These are phyloP conservation scores for Ceratobasidium sp. DNA, from an alignment of 1,284 basidiomycete species.

Conservation along the genomic window DNA sequence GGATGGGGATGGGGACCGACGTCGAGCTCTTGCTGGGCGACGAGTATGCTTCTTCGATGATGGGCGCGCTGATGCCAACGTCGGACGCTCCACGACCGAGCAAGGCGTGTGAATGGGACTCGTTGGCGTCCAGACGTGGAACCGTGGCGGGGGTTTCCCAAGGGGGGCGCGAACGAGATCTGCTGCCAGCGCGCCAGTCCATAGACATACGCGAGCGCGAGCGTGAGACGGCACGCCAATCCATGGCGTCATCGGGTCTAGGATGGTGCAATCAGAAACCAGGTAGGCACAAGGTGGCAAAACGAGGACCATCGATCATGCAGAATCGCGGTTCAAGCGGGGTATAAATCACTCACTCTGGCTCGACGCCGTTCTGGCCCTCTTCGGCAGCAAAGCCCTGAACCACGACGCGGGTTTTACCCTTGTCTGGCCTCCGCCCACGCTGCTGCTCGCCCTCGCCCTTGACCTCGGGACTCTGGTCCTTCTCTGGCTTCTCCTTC, in stretches of 20 bases:
- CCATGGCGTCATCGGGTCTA: conserved; percentile 51
- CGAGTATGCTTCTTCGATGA: conserved; percentile 30
- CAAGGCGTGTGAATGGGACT: conserved; percentile 57
- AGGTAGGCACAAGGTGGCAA: conserved; percentile 45
- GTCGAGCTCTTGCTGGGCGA: conserved; percentile 47
- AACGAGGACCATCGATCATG: conserved; percentile 48
- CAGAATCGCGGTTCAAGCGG: not conserved
- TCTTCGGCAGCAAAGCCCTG: conserved; percentile 82
- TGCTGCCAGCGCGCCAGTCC: conserved; percentile 94
- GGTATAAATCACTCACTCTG: conserved; percentile 69
- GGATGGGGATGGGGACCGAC: conserved; percentile 55
- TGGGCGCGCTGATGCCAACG: conserved; percentile 2
- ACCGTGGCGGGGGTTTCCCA: conserved; percentile 60
- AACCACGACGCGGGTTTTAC: conserved; percentile 75
- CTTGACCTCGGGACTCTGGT: conserved; percentile 36
- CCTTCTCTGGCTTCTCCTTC: conserved; percentile 4
- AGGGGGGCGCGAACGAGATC: conserved; percentile 90
- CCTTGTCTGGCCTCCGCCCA: conserved; percentile 78
- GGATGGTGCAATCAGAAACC: conserved; percentile 35
- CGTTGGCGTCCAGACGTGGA: conserved; percentile 54
- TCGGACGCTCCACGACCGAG: conserved; percentile 47
- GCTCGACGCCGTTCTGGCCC: conserved; percentile 68
- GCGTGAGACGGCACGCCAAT: conserved; percentile 54
- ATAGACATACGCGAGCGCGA: conserved; percentile 65
- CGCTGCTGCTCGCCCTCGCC: conserved; percentile 54